A percentile compares a stretch with the other conserved stretches of the same genome.
phyloP scores from a whole-genome alignment of 768 basidiomycete species.

The Tylopilus balloui region DNA sequence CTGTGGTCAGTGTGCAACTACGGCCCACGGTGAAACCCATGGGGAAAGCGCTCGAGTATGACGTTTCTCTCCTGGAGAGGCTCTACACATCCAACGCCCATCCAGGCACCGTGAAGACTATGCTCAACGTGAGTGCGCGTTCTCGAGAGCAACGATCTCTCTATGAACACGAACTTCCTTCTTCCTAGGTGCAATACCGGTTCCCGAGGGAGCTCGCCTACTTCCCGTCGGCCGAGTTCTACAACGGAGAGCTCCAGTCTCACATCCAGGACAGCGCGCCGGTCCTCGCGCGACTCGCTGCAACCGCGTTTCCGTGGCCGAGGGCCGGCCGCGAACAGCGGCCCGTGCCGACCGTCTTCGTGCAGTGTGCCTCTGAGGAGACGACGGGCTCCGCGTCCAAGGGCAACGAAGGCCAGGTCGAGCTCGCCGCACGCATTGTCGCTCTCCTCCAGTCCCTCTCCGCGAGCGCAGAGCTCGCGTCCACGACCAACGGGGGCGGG shows the following conservation, averaged over 20 bases:
- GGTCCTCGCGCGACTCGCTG: slow-evolving; percentile 35
- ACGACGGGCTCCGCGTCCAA: slow-evolving; percentile 57
- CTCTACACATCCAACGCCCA: slow-evolving; percentile 40
- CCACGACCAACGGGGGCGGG: not conserved
- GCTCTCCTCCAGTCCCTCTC: slow-evolving; percentile 33
- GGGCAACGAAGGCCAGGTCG: slow-evolving; percentile 55
- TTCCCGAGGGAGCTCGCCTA: slow-evolving; percentile 53
- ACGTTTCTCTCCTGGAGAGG: slow-evolving; percentile 59
- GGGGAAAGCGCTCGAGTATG: slow-evolving; percentile 52
- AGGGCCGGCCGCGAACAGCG: slow-evolving; percentile 17
- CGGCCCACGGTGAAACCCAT: slow-evolving; percentile 60
- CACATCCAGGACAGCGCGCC: slow-evolving; percentile 37
- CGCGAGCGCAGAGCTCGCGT: not conserved
- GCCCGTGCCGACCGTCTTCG: slow-evolving; percentile 51
- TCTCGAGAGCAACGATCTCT: too few relatives aligned
- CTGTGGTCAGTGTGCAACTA: slow-evolving; percentile 54
- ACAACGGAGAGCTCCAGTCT: slow-evolving; percentile 49
- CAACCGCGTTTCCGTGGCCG: slow-evolving; percentile 59
- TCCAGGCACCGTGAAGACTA: slow-evolving; percentile 46
- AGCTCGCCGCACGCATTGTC: slow-evolving; percentile 46
- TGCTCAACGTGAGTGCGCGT: slow-evolving; percentile 47
- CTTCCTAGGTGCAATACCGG: slow-evolving; percentile 53
- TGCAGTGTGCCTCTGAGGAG: slow-evolving; percentile 55
- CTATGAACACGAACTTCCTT: too few relatives aligned
- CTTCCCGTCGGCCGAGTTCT: slow-evolving; percentile 64